Evolutionary conservation across 2,329 filamentous ascomycete species (phyloP).

Genomic region (Fusarium ramigenum): DNA sequence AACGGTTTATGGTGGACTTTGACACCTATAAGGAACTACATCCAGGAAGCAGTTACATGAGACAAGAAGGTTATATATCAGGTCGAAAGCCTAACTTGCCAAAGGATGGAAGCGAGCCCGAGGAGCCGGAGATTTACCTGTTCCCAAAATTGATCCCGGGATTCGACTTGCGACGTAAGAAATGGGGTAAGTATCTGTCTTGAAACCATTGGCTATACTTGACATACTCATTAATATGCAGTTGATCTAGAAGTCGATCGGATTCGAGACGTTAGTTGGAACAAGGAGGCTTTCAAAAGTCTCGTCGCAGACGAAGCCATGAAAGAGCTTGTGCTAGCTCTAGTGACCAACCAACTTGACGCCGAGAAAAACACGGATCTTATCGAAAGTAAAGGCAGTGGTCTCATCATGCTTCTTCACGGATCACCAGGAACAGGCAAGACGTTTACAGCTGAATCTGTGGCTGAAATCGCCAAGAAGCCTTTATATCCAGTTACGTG

Average conservation of each 20-base stretch:
- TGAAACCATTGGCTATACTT: no score
- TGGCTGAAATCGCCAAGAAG: constrained; percentile 26
- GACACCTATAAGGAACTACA: constrained; percentile 8
- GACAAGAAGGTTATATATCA: neutral
- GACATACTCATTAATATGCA: neutral
- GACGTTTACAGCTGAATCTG: constrained; percentile 29
- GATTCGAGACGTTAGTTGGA: constrained; percentile 1
- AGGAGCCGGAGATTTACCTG: neutral
- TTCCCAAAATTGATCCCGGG: neutral
- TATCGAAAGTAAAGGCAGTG: constrained; percentile 10
- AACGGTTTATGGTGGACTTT: constrained; percentile 19
- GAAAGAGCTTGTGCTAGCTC: constrained; percentile 5
- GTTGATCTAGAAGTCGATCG: constrained; percentile 5
- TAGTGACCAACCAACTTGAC: constrained; percentile 12
- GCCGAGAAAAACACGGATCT: constrained; percentile 13
- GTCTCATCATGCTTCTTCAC: constrained; percentile 1
- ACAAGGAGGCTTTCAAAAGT: neutral
- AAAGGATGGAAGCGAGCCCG: neutral
- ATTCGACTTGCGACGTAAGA: constrained; percentile 4
- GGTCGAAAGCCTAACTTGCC: neutral
- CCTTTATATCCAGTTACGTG: constrained; percentile 29
- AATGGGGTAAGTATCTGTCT: neutral
- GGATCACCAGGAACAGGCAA: neutral
- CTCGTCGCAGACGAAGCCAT: neutral
- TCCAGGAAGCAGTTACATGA: neutral